Percentiles rank a stretch among this genome's conserved stretches.
Evolutionary conservation across 2,329 filamentous ascomycete genomes (phyloP).

Genomic region (Catunica adiposa): DNA sequence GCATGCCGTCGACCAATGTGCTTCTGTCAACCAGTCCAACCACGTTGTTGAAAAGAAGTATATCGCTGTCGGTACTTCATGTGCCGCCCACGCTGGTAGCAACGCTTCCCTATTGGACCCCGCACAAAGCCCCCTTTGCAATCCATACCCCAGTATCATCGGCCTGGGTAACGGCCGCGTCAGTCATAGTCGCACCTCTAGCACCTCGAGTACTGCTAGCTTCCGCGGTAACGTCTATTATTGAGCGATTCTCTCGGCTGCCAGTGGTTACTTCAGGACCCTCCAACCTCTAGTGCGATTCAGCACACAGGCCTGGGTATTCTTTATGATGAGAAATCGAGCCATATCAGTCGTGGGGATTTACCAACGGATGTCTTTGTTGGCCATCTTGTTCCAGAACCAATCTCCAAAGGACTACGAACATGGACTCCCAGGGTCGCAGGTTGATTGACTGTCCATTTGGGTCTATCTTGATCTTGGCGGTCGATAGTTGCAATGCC

Average conservation of each 20-base stretch:
- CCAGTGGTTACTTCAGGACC: background rate
- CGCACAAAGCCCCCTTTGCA: background rate
- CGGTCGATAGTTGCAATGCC: no score
- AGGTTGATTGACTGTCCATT: background rate
- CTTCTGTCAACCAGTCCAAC: conserved; percentile 54
- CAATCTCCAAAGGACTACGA: no score
- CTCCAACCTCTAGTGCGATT: background rate
- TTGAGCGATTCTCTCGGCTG: background rate
- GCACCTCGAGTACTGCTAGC: background rate
- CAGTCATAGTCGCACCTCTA: background rate
- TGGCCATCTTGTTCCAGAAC: background rate
- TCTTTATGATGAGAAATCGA: background rate
- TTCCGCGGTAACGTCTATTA: background rate
- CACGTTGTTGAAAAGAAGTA: conserved; percentile 58
- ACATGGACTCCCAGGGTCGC: no score
- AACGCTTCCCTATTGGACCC: conserved; percentile 8
- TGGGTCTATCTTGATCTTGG: background rate
- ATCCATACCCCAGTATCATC: background rate
- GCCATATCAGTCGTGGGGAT: background rate
- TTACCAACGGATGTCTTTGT: background rate
- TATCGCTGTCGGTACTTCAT: conserved; percentile 71
- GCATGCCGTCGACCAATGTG: conserved; percentile 72
- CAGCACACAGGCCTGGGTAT: background rate
- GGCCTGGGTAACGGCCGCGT: background rate
- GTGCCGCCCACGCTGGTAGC: conserved; percentile 23